Evolutionary conservation across 176 grass and related monocot species (phyloP), one percentile per base, ranked within the genome.

Genomic region (Hordeum vulgare): DNA sequence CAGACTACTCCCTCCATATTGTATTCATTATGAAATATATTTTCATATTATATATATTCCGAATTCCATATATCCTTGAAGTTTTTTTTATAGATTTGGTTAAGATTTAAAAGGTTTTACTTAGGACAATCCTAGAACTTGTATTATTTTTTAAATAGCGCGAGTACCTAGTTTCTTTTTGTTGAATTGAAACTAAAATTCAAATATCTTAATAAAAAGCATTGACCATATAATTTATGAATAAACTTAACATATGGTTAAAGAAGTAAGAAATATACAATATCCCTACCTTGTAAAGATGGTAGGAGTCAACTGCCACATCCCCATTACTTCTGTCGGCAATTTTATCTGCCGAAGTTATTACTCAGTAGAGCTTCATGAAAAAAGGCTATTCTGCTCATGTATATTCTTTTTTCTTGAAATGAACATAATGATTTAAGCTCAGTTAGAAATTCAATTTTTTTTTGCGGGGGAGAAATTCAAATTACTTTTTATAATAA

Each of bases 271-370:
- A 69, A 3, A 57, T 2, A 7, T 25, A 36, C 10, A 11, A 0
- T 76, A 66, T 66, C 29, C 7, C 10, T 69, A 90, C 91, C 86
- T 90, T 90, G 51, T 94, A 88, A 11, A 56, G 78, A 80, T 90
- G 85, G 59, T 86, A 94, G 25, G 79, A 90, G 57, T 90, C 79
- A 8, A 59, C 83, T 7, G 92, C 92, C 35, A 94, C 79, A 35
- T 94, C 86, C 5, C 86, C 92, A 1, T 90, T 94, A 75, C 92
- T 88, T 53, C 42, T 31, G 51, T 91, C 80, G 1, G 71, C 20
- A 3, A 87, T 83, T 72, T 90, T 91, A 8, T 84, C 88, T 90
- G 80, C 59, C 57, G 27, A 61, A 54, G 31, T 20, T 3, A 21
- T 67, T 67, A 37, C 40, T 42, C 40, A 12, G 40, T 42, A 42